These are phyloP conservation scores for Angophora floribunda DNA, from an alignment of 345 rosid species.

Conservation along the genomic window DNA sequence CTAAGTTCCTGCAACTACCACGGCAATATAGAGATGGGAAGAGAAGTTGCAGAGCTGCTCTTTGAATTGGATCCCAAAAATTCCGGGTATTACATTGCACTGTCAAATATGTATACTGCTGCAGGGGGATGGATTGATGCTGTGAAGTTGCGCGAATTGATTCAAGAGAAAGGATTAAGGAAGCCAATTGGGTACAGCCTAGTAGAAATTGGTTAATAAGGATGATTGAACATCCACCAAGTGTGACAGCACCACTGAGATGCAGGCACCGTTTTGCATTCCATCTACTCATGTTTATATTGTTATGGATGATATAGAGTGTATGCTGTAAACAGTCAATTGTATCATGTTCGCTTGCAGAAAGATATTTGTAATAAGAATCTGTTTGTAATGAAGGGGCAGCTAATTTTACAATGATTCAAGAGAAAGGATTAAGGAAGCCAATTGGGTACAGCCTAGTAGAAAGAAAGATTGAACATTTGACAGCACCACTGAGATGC, in stretches of 20 bases:
- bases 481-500: neutral
- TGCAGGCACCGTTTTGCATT: neutral
- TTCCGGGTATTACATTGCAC: conserved; percentile 23
- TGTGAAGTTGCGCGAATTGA: neutral
- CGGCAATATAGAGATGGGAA: conserved; percentile 31
- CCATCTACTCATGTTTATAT: neutral
- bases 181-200: neutral
- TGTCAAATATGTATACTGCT: conserved; percentile 21
- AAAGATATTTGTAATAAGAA: neutral
- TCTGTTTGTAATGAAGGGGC: neutral
- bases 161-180: neutral
- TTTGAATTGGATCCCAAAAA: conserved; percentile 52
- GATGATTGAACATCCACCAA: neutral
- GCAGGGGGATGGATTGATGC: neutral
- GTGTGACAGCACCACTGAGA: neutral
- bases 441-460: neutral
- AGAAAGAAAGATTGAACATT: neutral
- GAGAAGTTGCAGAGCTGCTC: conserved; percentile 38
- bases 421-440: neutral
- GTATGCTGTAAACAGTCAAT: neutral
- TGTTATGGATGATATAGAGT: neutral
- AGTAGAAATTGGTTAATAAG: neutral
- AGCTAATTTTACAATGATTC: neutral
- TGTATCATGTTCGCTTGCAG: neutral
- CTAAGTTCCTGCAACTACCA: conserved; percentile 41